Percentiles rank a stretch among this genome's conserved stretches.
These are phyloP conservation scores for Wickerhamomyces alni DNA, from an alignment of 805 yeast species.

Conservation along the genomic window DNA sequence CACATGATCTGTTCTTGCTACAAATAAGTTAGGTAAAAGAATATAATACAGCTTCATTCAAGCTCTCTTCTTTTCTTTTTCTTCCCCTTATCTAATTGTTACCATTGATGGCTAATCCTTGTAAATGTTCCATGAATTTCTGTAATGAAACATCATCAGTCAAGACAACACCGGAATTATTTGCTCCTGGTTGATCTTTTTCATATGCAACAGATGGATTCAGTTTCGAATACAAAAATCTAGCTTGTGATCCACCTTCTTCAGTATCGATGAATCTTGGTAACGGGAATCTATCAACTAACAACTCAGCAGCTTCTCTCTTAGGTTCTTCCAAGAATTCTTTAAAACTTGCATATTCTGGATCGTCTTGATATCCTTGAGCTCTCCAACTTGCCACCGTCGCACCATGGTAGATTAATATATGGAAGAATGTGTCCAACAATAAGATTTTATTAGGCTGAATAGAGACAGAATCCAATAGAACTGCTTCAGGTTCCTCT, in stretches of 20 bases:
- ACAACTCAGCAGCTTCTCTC: conserved; percentile 56
- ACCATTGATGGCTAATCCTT: conserved; percentile 4
- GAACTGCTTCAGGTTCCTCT: conserved; percentile 54
- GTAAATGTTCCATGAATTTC: conserved; percentile 36
- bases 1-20: no score
- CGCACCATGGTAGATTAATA: conserved; percentile 61
- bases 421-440: conserved; percentile 65
- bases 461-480: conserved; percentile 58
- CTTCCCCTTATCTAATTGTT: conserved; percentile 1
- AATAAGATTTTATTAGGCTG: conserved; percentile 51
- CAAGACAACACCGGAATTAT: conserved; percentile 34
- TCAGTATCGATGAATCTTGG: conserved; percentile 71
- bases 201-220: conserved; percentile 60
- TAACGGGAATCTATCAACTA: conserved; percentile 62
- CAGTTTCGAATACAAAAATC: conserved; percentile 63
- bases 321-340: conserved; percentile 58
- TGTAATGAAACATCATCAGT: conserved; percentile 60
- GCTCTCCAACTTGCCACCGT: conserved; percentile 63
- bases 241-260: conserved; percentile 72
- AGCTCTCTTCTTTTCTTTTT: not conserved
- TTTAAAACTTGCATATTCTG: conserved; percentile 53
- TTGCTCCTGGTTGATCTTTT: conserved; percentile 28
- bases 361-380: conserved; percentile 54
- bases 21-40: no score
- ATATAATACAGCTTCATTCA: not conserved